A percentile compares a stretch with the other conserved stretches of the same genome.
Conservation (phyloP, 345 rosid genomes). For the Salix udensis region DNA sequence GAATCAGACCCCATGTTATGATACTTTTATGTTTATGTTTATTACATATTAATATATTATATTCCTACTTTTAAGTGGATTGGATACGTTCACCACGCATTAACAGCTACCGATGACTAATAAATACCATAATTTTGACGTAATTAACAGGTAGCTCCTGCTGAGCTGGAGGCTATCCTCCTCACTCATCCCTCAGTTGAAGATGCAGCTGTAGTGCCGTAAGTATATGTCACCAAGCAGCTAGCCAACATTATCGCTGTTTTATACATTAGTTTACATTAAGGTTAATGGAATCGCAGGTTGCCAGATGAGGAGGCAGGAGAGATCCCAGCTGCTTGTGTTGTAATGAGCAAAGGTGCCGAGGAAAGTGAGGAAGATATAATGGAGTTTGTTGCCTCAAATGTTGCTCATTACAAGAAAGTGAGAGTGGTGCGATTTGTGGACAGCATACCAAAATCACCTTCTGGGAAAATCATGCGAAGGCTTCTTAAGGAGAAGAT, state of each 20-base stretch:
- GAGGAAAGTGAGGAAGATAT: constrained; percentile 68
- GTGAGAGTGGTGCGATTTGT: constrained; percentile 70
- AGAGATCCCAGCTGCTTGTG: constrained; percentile 88
- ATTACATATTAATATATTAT: background rate
- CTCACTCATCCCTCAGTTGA: constrained; percentile 68
- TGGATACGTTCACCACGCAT: no score
- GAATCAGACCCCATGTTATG: no score
- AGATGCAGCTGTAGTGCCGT: constrained; percentile 93
- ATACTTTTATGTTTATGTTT: background rate
- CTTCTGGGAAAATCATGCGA: constrained; percentile 86
- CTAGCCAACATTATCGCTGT: no score
- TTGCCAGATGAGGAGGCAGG: constrained; percentile 91
- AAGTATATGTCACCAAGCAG: constrained; percentile 21
- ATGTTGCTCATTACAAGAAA: constrained; percentile 85
- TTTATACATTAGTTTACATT: no score
- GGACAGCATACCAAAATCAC: constrained; percentile 77
- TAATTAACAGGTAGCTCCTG: constrained; percentile 71
- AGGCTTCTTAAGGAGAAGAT: constrained; percentile 63
- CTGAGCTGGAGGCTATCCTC: constrained; percentile 80
- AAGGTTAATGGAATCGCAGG: constrained; percentile 27
- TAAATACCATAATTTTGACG: background rate
- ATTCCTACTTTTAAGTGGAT: background rate
- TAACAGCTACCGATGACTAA: background rate
- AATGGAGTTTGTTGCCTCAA: constrained; percentile 58
- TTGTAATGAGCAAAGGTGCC: constrained; percentile 57